Base-by-base conservation (phyloP, 768 basidiomycete species). In the Filobasidium floriforme region DNA sequence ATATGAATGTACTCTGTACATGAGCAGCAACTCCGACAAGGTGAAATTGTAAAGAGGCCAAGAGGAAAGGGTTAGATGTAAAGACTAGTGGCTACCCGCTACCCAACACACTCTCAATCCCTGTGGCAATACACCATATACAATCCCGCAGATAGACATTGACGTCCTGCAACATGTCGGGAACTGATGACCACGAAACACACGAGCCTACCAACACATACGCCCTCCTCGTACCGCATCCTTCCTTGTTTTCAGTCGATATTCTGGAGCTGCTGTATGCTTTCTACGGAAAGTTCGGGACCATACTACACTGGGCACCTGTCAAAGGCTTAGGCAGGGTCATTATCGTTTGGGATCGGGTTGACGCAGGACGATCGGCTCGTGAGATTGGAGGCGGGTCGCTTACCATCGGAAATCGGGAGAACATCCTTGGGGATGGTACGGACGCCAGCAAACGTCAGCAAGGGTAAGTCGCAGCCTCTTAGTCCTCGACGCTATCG, bases 221-320 rank as follows among this genome's bases (percentile, higher is more conserved):
- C 37, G 83, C 91, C 46, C 83, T 98, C 59, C 86, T 92, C 1
- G 82, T 85, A 1, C 79, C 98, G 0, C 90, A 92, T 3, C 83
- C 81, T 41, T 80, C 83, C 0, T 90, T 92, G 77, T 94, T 97
- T 80, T 82, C 87, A 41, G 86, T 87, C 7, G 72, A 82, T 0
- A 83, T 89, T 67, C 82, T 92, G 26, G 79, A 83, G 12, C 83
- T 88, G 19, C 81, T 97, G 26, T 83, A 81, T 49, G 79, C 82
- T 24, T 87, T 93, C 74, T 97, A 98, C 75, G 81, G 81, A 2
- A 73, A 82, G 1, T 92, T 88, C 71, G 94, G 96, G 19, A 80
- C 83, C 28, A 85, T 99, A n/a, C 86, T 89, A 72, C 84, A 87
- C 71, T 99, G 93, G 92, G 90, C 89, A 0, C 91, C 92, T 3